Percentiles rank a stretch among this genome's conserved stretches.
These are phyloP conservation scores for Blastomyces silverae DNA, from an alignment of 2,329 filamentous ascomycete genomes.

Conservation along the genomic window DNA sequence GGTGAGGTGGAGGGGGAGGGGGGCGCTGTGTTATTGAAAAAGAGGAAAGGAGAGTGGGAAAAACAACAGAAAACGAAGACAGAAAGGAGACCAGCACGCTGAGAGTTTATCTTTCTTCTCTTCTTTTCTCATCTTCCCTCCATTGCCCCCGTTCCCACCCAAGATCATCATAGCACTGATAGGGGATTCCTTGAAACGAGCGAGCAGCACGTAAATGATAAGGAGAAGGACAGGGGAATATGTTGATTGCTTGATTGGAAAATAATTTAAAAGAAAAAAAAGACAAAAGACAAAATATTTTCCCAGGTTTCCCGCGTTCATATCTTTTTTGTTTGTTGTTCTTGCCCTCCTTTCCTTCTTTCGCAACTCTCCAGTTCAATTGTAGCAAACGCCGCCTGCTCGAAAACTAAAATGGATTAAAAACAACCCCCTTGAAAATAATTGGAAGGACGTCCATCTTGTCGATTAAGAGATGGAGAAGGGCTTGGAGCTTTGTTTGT, in stretches of 20 bases:
- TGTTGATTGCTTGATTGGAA: background rate
- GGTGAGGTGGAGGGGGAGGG: no score
- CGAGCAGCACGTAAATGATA: background rate
- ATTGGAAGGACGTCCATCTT: background rate
- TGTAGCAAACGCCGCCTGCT: background rate
- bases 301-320: background rate
- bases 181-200: background rate
- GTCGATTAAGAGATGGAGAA: background rate
- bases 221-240: background rate
- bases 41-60: no score
- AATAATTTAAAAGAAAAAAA: background rate
- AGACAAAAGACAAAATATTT: background rate
- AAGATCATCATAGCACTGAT: background rate
- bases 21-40: no score
- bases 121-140: no score
- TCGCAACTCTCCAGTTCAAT: background rate
- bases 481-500: background rate
- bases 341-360: background rate
- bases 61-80: no score
- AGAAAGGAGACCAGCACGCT: no score
- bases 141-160: no score
- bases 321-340: background rate
- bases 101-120: no score
- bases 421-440: background rate
- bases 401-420: background rate